Percentiles rank a stretch among this genome's conserved stretches.
These are phyloP conservation scores for Verticillium isaacii DNA, from an alignment of 2,329 filamentous ascomycete genomes.

Conservation along the genomic window DNA sequence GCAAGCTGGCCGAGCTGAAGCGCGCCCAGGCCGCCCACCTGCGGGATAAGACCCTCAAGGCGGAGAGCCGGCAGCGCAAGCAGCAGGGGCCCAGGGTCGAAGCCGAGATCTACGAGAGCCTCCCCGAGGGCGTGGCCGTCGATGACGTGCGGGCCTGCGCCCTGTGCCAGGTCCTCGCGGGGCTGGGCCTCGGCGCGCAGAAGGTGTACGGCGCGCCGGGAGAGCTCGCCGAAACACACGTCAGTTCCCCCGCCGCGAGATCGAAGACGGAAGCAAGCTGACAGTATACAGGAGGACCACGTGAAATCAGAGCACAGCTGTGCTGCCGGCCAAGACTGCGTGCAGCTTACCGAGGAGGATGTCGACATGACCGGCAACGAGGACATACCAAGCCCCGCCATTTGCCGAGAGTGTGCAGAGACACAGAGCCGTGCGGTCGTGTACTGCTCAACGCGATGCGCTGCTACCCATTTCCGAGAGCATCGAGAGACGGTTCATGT, in stretches of 20 bases:
- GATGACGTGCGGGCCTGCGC: conserved; percentile 36
- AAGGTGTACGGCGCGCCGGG: conserved; percentile 39
- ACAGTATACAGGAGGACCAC: conserved; percentile 29
- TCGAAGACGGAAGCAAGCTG: background rate
- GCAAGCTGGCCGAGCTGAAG: conserved; percentile 39
- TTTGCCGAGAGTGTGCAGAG: conserved; percentile 36
- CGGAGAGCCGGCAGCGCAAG: conserved; percentile 24
- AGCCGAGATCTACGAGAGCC: conserved; percentile 26
- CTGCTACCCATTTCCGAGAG: conserved; percentile 31
- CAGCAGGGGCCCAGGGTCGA: conserved; percentile 18
- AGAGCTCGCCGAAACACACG: conserved; percentile 30
- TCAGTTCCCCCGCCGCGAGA: background rate
- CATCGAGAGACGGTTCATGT: conserved; percentile 32
- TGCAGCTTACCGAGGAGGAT: conserved; percentile 33
- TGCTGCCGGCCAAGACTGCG: conserved; percentile 32
- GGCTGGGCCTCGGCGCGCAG: conserved; percentile 29
- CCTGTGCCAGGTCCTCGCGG: conserved; percentile 37
- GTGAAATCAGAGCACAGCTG: conserved; percentile 34
- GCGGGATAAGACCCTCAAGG: conserved; percentile 38
- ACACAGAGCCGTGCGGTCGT: conserved; percentile 27
- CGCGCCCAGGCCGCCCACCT: conserved; percentile 39
- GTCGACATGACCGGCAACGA: conserved; percentile 28
- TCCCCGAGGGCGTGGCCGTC: conserved; percentile 27
- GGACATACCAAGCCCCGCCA: conserved; percentile 23
- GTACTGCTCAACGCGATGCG: conserved; percentile 39